phyloP scores from a whole-genome alignment of 225 moss, liverwort and hornwort genomes.

The Pleurozium schreberi region DNA sequence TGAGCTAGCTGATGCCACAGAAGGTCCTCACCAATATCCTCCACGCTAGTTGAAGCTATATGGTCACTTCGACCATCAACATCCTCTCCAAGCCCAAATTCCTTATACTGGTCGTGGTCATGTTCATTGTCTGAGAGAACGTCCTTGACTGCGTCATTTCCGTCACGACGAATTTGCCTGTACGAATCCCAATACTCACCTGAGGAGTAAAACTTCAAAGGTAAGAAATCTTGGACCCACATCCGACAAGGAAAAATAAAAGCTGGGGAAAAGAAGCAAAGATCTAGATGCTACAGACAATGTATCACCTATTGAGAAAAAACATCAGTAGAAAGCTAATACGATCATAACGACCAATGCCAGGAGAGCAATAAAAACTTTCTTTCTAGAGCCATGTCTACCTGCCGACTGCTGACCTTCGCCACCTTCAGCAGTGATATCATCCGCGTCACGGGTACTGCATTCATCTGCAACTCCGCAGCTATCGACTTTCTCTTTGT shows the following conservation, averaged over 20 bases:
- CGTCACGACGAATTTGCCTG: slow-evolving; percentile 1
- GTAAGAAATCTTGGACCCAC: neutral
- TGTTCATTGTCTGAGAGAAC: neutral
- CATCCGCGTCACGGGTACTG: slow-evolving; percentile 10
- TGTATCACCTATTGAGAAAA: neutral
- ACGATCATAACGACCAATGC: neutral
- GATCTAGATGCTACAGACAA: neutral
- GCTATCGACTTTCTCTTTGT: slow-evolving; percentile 25
- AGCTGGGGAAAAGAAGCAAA: neutral
- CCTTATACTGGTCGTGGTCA: slow-evolving; percentile 10
- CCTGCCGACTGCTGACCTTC: slow-evolving; percentile 38
- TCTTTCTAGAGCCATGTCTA: neutral
- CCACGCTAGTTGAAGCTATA: slow-evolving; percentile 27
- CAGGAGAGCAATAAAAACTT: neutral
- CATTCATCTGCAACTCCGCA: slow-evolving; percentile 6
- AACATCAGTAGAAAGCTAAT: neutral
- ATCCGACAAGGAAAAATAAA: neutral
- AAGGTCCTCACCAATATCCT: slow-evolving; percentile 74
- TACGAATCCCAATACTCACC: slow-evolving; percentile 43
- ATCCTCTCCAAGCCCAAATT: slow-evolving; percentile 17
- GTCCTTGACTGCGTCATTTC: neutral
- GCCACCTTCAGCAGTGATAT: neutral
- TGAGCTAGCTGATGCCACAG: slow-evolving; percentile 90
- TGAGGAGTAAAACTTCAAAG: neutral
- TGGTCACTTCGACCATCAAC: slow-evolving; percentile 12